Evolutionary conservation across 495 filamentous ascomycete species (phyloP).

Genomic region (Tuber borchii): DNA sequence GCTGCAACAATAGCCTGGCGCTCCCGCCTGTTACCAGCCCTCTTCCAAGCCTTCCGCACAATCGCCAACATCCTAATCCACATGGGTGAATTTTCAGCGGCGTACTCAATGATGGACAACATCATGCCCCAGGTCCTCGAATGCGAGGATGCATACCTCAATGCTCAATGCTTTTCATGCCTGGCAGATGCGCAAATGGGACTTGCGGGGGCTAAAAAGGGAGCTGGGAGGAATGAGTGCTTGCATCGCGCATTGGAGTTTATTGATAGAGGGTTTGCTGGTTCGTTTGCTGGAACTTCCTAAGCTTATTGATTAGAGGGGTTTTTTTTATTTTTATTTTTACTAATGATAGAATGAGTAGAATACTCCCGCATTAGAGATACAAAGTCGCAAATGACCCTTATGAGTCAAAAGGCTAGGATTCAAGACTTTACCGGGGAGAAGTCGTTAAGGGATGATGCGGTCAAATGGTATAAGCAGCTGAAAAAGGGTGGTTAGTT

Average conservation of each 20-base stretch:
- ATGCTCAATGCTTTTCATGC: conserved; percentile 63
- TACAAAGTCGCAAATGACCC: conserved; percentile 65
- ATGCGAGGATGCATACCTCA: conserved; percentile 58
- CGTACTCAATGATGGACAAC: conserved; percentile 59
- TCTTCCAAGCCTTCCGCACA: conserved; percentile 71
- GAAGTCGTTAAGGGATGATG: conserved; percentile 60
- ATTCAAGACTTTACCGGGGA: conserved; percentile 72
- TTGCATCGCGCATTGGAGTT: conserved; percentile 60
- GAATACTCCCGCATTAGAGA: conserved; percentile 70
- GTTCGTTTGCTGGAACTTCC: conserved; percentile 10
- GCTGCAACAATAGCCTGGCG: conserved; percentile 72
- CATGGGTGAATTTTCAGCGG: conserved; percentile 68
- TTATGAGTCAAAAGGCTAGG: conserved; percentile 80
- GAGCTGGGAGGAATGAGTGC: conserved; percentile 50
- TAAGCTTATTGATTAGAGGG: background rate
- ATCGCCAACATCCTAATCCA: conserved; percentile 63
- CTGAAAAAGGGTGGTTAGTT: conserved; percentile 27
- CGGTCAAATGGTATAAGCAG: conserved; percentile 40
- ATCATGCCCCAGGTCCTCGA: conserved; percentile 80
- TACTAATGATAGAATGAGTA: conserved; percentile 39
- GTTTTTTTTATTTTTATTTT: background rate
- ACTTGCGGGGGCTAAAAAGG: conserved; percentile 49
- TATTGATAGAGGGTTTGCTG: conserved; percentile 58
- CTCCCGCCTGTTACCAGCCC: conserved; percentile 60
- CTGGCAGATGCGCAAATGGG: conserved; percentile 82